phyloP scores from a whole-genome alignment of 2,329 filamentous ascomycete genomes.

The Trichoderma sp. region DNA sequence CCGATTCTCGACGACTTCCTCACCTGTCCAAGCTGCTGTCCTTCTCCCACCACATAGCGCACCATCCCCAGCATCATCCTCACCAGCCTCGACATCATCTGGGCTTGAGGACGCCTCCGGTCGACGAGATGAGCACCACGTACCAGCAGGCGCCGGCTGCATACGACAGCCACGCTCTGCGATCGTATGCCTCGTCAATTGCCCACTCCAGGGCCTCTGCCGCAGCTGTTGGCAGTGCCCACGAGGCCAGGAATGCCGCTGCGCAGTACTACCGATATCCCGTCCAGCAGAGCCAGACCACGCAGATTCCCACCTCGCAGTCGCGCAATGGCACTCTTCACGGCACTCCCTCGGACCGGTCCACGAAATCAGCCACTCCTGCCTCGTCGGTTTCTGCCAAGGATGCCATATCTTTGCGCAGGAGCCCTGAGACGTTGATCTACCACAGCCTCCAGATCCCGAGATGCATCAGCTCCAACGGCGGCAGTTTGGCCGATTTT shows the following conservation, averaged over 20 bases:
- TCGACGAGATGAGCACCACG: slow-evolving; percentile 52
- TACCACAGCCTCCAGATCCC: slow-evolving; percentile 68
- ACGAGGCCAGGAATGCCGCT: background rate
- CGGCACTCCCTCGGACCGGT: slow-evolving; percentile 3
- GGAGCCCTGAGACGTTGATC: slow-evolving; percentile 46
- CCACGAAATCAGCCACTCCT: slow-evolving; percentile 10
- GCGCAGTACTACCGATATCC: slow-evolving; percentile 33
- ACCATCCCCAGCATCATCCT: background rate
- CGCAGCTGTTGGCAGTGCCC: background rate
- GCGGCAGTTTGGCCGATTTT: slow-evolving; percentile 77
- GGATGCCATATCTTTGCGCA: slow-evolving; percentile 32
- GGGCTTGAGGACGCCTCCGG: slow-evolving; percentile 50
- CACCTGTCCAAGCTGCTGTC: slow-evolving; percentile 27
- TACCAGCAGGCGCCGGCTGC: slow-evolving; percentile 48
- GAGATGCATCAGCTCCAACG: slow-evolving; percentile 68
- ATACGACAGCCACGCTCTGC: slow-evolving; percentile 46
- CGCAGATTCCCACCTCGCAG: slow-evolving; percentile 15
- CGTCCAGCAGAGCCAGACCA: slow-evolving; percentile 24
- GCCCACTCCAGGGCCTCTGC: slow-evolving; percentile 35
- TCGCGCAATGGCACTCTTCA: slow-evolving; percentile 17
- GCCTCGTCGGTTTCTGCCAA: background rate
- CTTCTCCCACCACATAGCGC: slow-evolving; percentile 22
- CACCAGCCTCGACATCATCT: background rate
- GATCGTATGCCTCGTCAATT: slow-evolving; percentile 37
- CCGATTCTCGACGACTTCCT: slow-evolving; percentile 22